These are phyloP conservation scores for Sclerotinia subarctica DNA, from an alignment of 2,329 filamentous ascomycete species.

Conservation along the genomic window DNA sequence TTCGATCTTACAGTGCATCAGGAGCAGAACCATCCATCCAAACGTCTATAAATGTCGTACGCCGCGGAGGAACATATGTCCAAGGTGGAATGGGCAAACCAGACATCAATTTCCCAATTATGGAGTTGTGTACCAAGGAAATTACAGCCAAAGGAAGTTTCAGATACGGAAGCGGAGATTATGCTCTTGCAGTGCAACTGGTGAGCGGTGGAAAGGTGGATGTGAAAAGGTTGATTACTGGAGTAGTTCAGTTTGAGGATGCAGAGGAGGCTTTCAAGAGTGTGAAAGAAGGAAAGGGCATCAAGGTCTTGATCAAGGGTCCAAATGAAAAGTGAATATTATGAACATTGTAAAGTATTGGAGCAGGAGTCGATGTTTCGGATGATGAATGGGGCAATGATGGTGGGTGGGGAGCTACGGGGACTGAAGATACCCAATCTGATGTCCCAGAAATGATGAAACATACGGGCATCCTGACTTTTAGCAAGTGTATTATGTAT, in stretches of 20 bases:
- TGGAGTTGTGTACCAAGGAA: constrained; percentile 86
- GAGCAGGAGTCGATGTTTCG: background rate
- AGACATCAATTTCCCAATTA: constrained; percentile 89
- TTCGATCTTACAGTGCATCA: constrained; percentile 47
- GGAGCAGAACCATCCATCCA: constrained; percentile 78
- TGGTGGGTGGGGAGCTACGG: background rate
- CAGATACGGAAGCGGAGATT: constrained; percentile 85
- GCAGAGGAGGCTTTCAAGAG: constrained; percentile 85
- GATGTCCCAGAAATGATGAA: background rate
- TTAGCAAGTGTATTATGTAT: constrained; percentile 5
- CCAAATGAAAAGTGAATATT: constrained; percentile 47
- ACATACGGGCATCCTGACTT: background rate
- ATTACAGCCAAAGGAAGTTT: constrained; percentile 84
- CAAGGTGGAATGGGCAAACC: constrained; percentile 88
- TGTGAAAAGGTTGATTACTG: constrained; percentile 78
- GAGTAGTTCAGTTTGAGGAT: constrained; percentile 72
- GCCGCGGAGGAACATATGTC: constrained; percentile 71
- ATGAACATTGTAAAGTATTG: background rate
- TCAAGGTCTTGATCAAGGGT: constrained; percentile 66
- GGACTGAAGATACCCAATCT: background rate
- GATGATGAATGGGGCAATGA: background rate
- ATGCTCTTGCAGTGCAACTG: constrained; percentile 71
- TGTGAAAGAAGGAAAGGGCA: constrained; percentile 77
- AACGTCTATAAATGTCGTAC: constrained; percentile 66
- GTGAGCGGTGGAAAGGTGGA: constrained; percentile 70